These are phyloP conservation scores for Metarhizium rileyi DNA, from an alignment of 2,329 filamentous ascomycete genomes.

Conservation along the genomic window DNA sequence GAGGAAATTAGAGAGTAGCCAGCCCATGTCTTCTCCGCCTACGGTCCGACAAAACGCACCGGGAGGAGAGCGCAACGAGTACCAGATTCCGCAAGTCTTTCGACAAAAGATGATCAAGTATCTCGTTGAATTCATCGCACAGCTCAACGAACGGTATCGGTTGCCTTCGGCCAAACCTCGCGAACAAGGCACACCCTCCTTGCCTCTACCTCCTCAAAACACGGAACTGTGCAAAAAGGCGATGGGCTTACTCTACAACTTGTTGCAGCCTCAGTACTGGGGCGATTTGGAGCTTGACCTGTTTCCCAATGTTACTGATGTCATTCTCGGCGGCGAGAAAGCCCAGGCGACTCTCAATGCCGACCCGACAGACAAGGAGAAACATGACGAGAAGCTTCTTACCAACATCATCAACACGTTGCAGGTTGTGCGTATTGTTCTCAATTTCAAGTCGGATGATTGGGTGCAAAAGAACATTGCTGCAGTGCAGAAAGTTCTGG, in stretches of 20 bases:
- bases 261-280: slow-evolving; percentile 84
- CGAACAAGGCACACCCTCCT: slow-evolving; percentile 35
- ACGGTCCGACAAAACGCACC: slow-evolving; percentile 30
- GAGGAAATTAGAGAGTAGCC: slow-evolving; percentile 61
- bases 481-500: slow-evolving; percentile 74
- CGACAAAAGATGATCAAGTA: slow-evolving; percentile 86
- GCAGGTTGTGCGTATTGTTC: slow-evolving; percentile 80
- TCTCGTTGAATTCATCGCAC: slow-evolving; percentile 88
- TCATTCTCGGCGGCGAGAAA: slow-evolving; percentile 75
- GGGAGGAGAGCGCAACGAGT: slow-evolving; percentile 49
- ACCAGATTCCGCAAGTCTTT: slow-evolving; percentile 55
- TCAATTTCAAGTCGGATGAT: slow-evolving; percentile 79
- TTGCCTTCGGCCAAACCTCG: slow-evolving; percentile 61
- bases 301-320: slow-evolving; percentile 81
- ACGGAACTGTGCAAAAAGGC: slow-evolving; percentile 81
- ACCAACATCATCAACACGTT: slow-evolving; percentile 89
- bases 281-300: slow-evolving; percentile 84
- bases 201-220: slow-evolving; percentile 42
- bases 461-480: slow-evolving; percentile 78
- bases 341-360: slow-evolving; percentile 49
- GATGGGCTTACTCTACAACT: slow-evolving; percentile 68
- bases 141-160: slow-evolving; percentile 75
- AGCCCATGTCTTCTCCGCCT: slow-evolving; percentile 44
- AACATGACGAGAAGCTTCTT: slow-evolving; percentile 72
- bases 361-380: slow-evolving; percentile 55